Base-by-base conservation (phyloP, 2,329 filamentous ascomycete species). In the Zopfia rhizophila region DNA sequence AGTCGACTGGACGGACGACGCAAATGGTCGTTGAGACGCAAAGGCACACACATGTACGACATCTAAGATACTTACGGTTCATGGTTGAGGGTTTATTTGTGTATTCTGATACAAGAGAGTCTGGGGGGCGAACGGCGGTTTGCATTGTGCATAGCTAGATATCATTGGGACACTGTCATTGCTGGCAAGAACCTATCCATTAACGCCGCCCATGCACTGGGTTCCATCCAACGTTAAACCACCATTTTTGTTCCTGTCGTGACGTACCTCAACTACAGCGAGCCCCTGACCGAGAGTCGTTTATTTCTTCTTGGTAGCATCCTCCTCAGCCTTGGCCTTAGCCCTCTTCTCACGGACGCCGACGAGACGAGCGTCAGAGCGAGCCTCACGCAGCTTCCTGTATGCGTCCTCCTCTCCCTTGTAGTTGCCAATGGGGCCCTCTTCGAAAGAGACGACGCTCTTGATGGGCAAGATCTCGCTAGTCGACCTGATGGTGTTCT, bases 261-360 rank as follows among this genome's bases (percentile, higher is more conserved):
- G 55, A 66, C 56, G 55, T 57, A 65, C 63, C 51, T 51, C 53
- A 59, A 24, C 49, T 55, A 52, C 56, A 55, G 53, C 53, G 39
- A 55, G 47, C 50, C 44, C 50, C 44, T 36, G 54, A 44, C 46
- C 51, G 23, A 37, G 47, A 45, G 42, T 36, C 59, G 53, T 67
- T 66, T 91, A 93, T 87, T 94, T 93, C 89, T 93, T 93, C 78
- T 85, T 84, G 62, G 77, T 72, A 72, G 81, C 82, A 75, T 89
- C 88, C 73, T 89, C 90, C 75, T 92, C 90, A 68, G 87, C 88
- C 82, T 88, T 93, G 70, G 90, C 90, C 84, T 88, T 89, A 68
- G 83, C 87, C 73, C 94, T 88, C 91, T 97, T 97, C 84, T 95
- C 92, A 76, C 91, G 87, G 72, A 83, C 83, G 79, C 94, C 94